Conservation (phyloP, 768 basidiomycete species). For the Lactifluus subvellereus region DNA sequence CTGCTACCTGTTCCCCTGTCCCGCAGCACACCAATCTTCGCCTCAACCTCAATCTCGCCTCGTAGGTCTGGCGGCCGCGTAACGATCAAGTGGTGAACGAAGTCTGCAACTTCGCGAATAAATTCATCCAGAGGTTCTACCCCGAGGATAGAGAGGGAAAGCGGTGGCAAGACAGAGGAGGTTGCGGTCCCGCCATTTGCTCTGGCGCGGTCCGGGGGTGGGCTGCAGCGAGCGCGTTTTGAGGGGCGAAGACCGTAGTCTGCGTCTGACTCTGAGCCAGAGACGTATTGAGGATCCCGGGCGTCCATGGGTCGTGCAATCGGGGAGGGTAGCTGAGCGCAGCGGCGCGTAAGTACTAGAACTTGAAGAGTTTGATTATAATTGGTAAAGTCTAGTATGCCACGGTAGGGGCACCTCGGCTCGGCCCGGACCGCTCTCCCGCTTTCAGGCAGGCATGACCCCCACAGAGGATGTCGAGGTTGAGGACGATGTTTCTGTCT, state of each 20-base stretch:
- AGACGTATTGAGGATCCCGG: slow-evolving; percentile 24
- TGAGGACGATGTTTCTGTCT: not conserved
- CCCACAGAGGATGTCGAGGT: not conserved
- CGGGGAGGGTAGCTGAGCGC: not conserved
- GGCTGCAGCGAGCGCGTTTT: slow-evolving; percentile 37
- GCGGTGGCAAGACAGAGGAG: slow-evolving; percentile 45
- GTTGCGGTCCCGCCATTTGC: slow-evolving; percentile 26
- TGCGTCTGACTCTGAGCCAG: slow-evolving; percentile 30
- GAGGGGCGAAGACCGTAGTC: slow-evolving; percentile 28
- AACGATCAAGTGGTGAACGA: slow-evolving; percentile 66
- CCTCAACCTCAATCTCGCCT: slow-evolving; percentile 79
- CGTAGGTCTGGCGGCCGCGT: slow-evolving; percentile 44
- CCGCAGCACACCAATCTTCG: slow-evolving; percentile 75
- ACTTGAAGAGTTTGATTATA: not conserved
- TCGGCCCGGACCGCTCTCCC: not conserved
- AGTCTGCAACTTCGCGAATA: slow-evolving; percentile 87
- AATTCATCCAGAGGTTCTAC: slow-evolving; percentile 92
- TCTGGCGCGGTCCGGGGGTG: slow-evolving; percentile 30
- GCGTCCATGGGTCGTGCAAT: slow-evolving; percentile 24
- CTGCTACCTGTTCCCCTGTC: slow-evolving; percentile 54
- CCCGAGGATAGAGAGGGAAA: slow-evolving; percentile 76
- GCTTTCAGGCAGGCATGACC: not conserved
- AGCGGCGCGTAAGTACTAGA: not conserved
- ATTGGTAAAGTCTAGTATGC: too few species aligned
- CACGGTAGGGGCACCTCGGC: not conserved